Evolutionary conservation across 2,329 filamentous ascomycete species (phyloP).

Genomic region (Colletotrichum sp.): DNA sequence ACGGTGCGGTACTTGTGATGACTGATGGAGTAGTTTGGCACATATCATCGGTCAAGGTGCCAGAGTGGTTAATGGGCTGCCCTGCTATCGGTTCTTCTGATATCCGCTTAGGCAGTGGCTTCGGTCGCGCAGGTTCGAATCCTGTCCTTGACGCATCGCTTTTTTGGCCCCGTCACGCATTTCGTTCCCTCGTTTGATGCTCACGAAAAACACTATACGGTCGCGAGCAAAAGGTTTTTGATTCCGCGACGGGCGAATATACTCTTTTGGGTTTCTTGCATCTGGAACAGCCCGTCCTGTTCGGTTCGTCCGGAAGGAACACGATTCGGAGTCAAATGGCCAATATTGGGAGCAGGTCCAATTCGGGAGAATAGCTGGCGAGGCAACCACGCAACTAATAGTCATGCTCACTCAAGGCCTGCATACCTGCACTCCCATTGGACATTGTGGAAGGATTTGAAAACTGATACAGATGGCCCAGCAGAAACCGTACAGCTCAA

Average conservation of each 20-base stretch:
- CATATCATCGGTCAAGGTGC: conserved; percentile 9
- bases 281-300: neutral
- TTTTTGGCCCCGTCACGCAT: neutral
- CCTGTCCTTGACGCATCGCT: conserved; percentile 11
- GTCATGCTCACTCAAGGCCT: neutral
- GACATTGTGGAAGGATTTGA: neutral
- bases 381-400: neutral
- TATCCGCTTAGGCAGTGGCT: conserved; percentile 15
- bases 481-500: neutral
- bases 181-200: neutral
- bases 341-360: neutral
- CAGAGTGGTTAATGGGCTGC: conserved; percentile 23
- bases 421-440: neutral
- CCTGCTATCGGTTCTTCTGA: conserved; percentile 2
- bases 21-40: too few species aligned
- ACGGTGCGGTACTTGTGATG: neutral
- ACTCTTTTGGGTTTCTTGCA: neutral
- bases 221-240: neutral
- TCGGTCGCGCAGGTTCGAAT: conserved; percentile 23
- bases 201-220: too few species aligned
- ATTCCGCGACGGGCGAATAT: neutral
- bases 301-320: neutral
- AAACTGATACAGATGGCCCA: neutral
- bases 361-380: neutral
- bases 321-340: neutral